Evolutionary conservation across 108 stramenopile genomes (phyloP).

Genomic region (Nannochloropsis salina): DNA sequence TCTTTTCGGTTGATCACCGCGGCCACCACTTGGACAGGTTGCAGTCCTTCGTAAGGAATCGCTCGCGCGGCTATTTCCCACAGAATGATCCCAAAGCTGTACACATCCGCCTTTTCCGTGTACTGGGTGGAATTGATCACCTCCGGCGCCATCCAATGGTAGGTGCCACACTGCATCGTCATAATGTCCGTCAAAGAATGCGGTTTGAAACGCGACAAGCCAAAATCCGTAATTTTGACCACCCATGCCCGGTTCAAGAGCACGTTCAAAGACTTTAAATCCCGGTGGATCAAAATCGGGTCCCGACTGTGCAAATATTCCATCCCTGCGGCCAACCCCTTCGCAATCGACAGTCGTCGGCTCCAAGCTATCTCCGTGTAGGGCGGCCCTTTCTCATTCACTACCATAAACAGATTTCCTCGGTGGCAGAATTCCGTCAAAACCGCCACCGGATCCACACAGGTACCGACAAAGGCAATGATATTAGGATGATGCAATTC

Average conservation of each 20-base stretch:
- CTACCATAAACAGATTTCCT: conserved; percentile 28
- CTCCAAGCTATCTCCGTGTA: conserved; percentile 21
- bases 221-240: conserved; percentile 55
- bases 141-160: conserved; percentile 63
- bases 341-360: conserved; percentile 21
- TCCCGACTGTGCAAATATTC: conserved; percentile 52
- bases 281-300: conserved; percentile 56
- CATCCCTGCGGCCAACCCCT: conserved; percentile 41
- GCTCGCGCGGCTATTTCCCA: conserved; percentile 54
- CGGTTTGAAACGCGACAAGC: conserved; percentile 54
- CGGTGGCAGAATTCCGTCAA: conserved; percentile 32
- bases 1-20: conserved; percentile 41
- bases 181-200: conserved; percentile 41
- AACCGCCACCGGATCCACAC: conserved; percentile 20
- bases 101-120: conserved; percentile 60
- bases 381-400: conserved; percentile 1
- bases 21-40: conserved; percentile 53
- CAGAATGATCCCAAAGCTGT: conserved; percentile 58
- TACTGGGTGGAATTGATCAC: conserved; percentile 56
- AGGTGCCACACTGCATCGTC: conserved; percentile 57
- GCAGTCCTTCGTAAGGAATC: conserved; percentile 58
- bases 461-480: conserved; percentile 25
- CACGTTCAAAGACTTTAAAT: conserved; percentile 54
- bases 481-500: conserved; percentile 35
- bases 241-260: conserved; percentile 48